Evolutionary conservation across 2,329 filamentous ascomycete genomes (phyloP), one percentile per base, ranked within the genome.

Genomic region (Bipolaris zeicola): DNA sequence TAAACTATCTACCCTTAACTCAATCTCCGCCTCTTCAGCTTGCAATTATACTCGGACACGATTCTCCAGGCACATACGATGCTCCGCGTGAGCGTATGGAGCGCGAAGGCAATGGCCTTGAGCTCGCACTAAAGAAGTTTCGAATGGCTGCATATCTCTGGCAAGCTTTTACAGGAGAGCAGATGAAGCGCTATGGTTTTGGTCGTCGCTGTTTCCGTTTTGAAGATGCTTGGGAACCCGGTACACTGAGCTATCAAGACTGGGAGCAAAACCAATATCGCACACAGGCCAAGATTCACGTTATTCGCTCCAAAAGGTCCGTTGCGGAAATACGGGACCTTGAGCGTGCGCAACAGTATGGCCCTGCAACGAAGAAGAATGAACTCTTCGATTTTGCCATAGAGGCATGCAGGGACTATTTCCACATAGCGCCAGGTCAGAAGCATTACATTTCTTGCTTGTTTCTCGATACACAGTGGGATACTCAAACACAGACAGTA

Each of bases 151-250:
- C 92, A 22, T 97, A 98, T 73, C 82, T 98, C 13, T 98, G 95
- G 93, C 95, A 99, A 74, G 92, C 93, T 6, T 98, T 96, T 70
- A 98, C 94, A 0, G 92, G 91, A 6, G 95, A 99, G 75, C 93
- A 98, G 74, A 98, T 98, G 94, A 89, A 87, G 74, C 88, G 92
- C 61, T 90, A 96, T 73, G 90, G 89, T 58, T 86, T 98, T 64
- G 92, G 93, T 8, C 85, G 94, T 56, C 87, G 94, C 55, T 88
- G 86, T 50, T 98, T 97, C 76, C 85, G 93, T 41, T 93, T 96
- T 61, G 95, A 98, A 67, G 95, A 99, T 76, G 91, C 96, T 72
- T 98, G 95, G 95, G 90, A 90, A 58, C 86, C 87, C 2, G 93
- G 93, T 6, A 90, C 91, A 1, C 82, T 91, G 57, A 94, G 90